A percentile compares a stretch with the other conserved stretches of the same genome.
These are phyloP conservation scores for Heteromeles arbutifolia DNA, from an alignment of 306 rosid species.

Conservation along the genomic window DNA sequence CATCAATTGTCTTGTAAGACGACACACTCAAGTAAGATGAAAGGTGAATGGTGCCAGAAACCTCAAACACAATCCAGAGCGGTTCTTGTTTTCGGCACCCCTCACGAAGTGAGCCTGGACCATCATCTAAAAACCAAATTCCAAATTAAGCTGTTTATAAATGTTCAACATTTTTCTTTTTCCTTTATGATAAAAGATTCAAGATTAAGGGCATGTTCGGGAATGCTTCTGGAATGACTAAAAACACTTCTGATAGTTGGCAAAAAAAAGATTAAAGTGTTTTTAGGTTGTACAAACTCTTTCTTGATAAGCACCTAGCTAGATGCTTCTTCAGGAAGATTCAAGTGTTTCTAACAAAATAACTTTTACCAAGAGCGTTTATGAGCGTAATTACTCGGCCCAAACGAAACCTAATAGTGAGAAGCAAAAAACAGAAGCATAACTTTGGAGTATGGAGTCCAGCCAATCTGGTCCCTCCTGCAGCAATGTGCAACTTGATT, in stretches of 20 bases:
- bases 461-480: neutral
- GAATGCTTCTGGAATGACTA: neutral
- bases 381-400: neutral
- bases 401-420: neutral
- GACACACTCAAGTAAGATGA: constrained; percentile 26
- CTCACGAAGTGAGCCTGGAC: constrained; percentile 73
- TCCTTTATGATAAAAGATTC: too few relatives aligned
- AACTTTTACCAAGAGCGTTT: neutral
- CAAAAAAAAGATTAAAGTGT: neutral
- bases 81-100: constrained; percentile 65
- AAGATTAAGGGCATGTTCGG: neutral
- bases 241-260: neutral
- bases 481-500: neutral
- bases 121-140: constrained; percentile 42
- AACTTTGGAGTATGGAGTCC: neutral
- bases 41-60: constrained; percentile 48
- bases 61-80: constrained; percentile 64
- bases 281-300: neutral
- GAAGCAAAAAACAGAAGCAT: neutral
- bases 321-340: neutral
- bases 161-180: neutral
- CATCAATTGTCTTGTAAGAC: constrained; percentile 34
- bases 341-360: too few relatives aligned
- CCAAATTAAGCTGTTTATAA: neutral
- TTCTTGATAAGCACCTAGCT: neutral